These are phyloP conservation scores for Scedosporium aurantiacum DNA, from an alignment of 2,329 filamentous ascomycete genomes.

Conservation along the genomic window DNA sequence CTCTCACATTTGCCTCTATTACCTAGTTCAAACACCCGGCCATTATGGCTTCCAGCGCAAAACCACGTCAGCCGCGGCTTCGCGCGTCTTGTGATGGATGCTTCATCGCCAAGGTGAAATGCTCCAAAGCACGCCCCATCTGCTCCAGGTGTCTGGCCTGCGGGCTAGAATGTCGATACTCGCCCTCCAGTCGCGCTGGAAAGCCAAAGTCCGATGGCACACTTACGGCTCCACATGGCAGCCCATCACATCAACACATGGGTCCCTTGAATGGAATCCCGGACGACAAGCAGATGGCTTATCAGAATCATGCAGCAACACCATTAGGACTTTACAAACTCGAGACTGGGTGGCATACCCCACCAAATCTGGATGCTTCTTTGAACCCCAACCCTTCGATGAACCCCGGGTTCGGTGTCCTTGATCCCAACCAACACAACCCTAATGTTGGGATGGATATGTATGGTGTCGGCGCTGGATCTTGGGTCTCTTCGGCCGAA, in stretches of 20 bases:
- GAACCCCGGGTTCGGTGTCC: conserved; percentile 20
- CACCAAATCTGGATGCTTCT: conserved; percentile 22
- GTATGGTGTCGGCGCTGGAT: conserved; percentile 22
- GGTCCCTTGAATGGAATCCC: background rate
- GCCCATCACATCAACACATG: background rate
- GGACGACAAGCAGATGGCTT: background rate
- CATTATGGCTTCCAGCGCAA: background rate
- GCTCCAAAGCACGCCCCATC: conserved; percentile 40
- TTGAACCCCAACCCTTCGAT: conserved; percentile 24
- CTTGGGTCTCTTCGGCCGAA: conserved; percentile 29
- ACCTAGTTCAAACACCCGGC: background rate
- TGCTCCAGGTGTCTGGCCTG: conserved; percentile 39
- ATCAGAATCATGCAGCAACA: background rate
- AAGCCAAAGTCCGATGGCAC: conserved; percentile 7
- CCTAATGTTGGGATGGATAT: conserved; percentile 16
- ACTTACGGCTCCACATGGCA: background rate
- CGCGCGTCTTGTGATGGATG: conserved; percentile 42
- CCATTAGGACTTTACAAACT: conserved; percentile 21
- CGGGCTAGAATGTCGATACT: conserved; percentile 39
- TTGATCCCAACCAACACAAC: conserved; percentile 14
- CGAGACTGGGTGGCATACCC: conserved; percentile 27
- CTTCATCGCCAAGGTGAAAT: conserved; percentile 46
- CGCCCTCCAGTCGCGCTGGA: conserved; percentile 38
- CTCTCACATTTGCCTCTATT: background rate
- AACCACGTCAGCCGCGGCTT: conserved; percentile 26